Evolutionary conservation across 352 stramenopile species (phyloP), one percentile per base, ranked within the genome.

Genomic region (Pythium folliculosum): DNA sequence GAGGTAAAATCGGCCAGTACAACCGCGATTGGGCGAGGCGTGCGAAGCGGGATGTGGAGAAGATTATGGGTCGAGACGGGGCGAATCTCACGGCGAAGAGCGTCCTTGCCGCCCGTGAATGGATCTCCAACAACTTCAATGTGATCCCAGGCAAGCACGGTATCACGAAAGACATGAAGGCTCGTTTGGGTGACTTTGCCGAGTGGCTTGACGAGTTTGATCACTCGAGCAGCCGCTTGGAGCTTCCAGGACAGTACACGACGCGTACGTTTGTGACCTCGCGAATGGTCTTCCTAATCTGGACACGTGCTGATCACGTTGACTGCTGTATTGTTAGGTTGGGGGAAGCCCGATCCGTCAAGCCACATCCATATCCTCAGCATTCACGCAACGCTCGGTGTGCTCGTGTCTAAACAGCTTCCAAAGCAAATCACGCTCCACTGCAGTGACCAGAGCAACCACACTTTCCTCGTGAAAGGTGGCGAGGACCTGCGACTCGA

Each of bases 401-500:
- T 96, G 9, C 76, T 96, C 30, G 75, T 74, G 1, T 96, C 89
- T 2, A 96, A 96, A 59, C 87, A 96, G 55, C 60, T 94, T 23
- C 89, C 89, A 12, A 96, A 96, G 57, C 81, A 88, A 49, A 72
- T 96, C 45, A 86, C 78, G 9, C 66, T 96, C n/a, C 84, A 90
- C 55, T 89, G 86, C 56, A 94, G 81, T 60, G 84, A 96, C 67
- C 86, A 93, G 52, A 81, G 78, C 38, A 80, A 92, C 52, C 90
- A 95, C 66, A 91, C 85, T 5, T 96, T 94, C 48, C 75, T 96
- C 9, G 86, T 98, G 2, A 98, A 98, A 66, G 91, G 90, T 25
- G 92, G 91, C 3, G 92, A 98, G 75, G 92, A 98, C 54, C 69
- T 97, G 58, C 86, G 92, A 7, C 78, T 97, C 57, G 92, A 98